Conservation (phyloP, 768 basidiomycete species). For the Amanita phalloides region DNA sequence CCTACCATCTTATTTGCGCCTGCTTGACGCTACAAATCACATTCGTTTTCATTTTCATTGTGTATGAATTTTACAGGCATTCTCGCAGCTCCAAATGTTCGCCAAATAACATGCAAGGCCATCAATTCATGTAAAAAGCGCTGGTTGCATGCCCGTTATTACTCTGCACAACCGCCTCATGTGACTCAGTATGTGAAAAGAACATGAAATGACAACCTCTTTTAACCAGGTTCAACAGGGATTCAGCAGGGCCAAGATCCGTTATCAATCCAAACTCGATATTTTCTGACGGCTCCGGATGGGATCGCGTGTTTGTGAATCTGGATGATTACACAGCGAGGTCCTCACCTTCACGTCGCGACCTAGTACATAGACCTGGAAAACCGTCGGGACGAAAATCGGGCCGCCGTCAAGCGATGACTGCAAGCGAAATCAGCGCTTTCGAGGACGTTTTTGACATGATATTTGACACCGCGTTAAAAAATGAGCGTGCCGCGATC, state of each 20-base stretch:
- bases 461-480: slow-evolving; percentile 43
- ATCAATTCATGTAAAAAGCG: neutral
- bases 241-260: neutral
- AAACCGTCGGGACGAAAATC: slow-evolving; percentile 9
- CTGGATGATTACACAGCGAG: slow-evolving; percentile 17
- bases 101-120: neutral
- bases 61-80: neutral
- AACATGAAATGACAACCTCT: neutral
- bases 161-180: neutral
- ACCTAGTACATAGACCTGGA: neutral
- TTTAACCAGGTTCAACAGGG: neutral
- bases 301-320: slow-evolving; percentile 45
- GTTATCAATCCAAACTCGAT: slow-evolving; percentile 15
- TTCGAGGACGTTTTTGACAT: slow-evolving; percentile 69
- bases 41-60: neutral
- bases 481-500: neutral
- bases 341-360: slow-evolving; percentile 3
- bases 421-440: slow-evolving; percentile 51
- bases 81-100: neutral
- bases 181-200: neutral
- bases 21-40: neutral
- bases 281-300: slow-evolving; percentile 28
- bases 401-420: slow-evolving; percentile 41
- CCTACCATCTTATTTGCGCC: neutral
- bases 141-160: neutral